Evolutionary conservation across 225 moss, liverwort and hornwort genomes (phyloP).

Genomic region (Marchantia paleacea): DNA sequence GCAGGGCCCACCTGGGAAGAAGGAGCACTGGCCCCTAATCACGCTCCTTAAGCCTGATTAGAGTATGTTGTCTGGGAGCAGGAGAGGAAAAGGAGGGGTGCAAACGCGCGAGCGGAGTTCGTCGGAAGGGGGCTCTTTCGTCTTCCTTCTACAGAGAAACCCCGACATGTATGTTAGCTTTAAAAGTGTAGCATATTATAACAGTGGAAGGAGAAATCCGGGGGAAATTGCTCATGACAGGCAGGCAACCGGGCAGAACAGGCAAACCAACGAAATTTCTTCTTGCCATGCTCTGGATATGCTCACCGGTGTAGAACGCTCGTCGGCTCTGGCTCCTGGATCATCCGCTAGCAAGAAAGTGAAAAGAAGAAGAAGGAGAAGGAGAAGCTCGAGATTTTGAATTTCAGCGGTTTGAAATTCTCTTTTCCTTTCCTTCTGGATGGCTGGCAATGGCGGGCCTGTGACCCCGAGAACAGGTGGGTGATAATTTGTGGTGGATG

Average conservation of each 20-base stretch:
- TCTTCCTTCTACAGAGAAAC: too few species aligned
- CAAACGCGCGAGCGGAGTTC: too few species aligned
- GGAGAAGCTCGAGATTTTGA: slow-evolving; percentile 16
- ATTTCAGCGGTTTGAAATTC: slow-evolving; percentile 17
- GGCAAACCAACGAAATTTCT: neutral
- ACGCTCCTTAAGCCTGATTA: too few species aligned
- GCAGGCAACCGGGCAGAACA: neutral
- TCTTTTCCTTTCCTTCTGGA: slow-evolving; percentile 30
- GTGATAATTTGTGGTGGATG: slow-evolving; percentile 9
- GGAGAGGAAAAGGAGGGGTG: too few species aligned
- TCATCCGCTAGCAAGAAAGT: neutral
- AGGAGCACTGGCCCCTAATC: too few species aligned
- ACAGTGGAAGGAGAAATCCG: neutral
- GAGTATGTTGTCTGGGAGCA: too few species aligned
- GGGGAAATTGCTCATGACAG: slow-evolving; percentile 6
- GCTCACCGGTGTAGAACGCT: neutral
- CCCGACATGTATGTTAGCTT: too few species aligned
- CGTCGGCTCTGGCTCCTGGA: neutral
- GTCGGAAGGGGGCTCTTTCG: too few species aligned
- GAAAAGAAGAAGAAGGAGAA: neutral
- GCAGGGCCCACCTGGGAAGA: too few species aligned
- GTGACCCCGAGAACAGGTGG: slow-evolving; percentile 64
- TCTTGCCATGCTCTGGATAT: slow-evolving; percentile 1
- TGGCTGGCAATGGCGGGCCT: slow-evolving; percentile 66
- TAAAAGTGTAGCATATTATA: neutral